Conservation (phyloP, 257 asterid genomes). For the Solanum tarapatanum region DNA sequence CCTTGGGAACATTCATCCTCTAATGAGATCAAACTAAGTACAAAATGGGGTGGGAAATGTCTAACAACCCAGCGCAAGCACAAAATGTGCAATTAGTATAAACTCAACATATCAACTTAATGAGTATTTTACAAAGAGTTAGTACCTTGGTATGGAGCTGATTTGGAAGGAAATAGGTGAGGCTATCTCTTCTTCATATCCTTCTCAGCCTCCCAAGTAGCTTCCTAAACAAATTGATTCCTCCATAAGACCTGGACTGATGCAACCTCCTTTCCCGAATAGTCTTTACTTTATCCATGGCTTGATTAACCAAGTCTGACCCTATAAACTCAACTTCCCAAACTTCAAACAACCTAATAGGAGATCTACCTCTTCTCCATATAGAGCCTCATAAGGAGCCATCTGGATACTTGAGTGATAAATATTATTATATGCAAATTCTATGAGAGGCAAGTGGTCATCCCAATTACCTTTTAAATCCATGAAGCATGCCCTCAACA, state of each 20-base stretch:
- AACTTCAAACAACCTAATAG: not conserved
- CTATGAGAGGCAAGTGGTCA: not conserved
- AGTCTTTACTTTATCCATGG: not conserved
- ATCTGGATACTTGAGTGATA: not conserved
- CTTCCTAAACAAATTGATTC: no score
- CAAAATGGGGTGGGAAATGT: not conserved
- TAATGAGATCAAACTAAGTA: not conserved
- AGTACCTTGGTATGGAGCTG: not conserved
- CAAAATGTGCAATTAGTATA: not conserved
- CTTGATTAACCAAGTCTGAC: not conserved
- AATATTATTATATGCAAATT: no score
- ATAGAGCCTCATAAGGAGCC: not conserved
- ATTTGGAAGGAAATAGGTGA: not conserved
- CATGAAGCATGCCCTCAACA: not conserved
- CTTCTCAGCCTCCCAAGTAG: not conserved
- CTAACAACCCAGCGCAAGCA: not conserved
- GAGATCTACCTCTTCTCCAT: not conserved
- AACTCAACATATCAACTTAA: not conserved
- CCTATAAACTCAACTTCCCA: not conserved
- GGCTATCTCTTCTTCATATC: not conserved
- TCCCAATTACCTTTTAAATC: not conserved
- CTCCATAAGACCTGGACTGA: not conserved
- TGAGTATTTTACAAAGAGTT: not conserved
- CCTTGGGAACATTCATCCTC: not conserved
- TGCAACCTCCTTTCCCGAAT: not conserved